phyloP scores from a whole-genome alignment of 768 basidiomycete species.

The Tricholoma furcatifolium region DNA sequence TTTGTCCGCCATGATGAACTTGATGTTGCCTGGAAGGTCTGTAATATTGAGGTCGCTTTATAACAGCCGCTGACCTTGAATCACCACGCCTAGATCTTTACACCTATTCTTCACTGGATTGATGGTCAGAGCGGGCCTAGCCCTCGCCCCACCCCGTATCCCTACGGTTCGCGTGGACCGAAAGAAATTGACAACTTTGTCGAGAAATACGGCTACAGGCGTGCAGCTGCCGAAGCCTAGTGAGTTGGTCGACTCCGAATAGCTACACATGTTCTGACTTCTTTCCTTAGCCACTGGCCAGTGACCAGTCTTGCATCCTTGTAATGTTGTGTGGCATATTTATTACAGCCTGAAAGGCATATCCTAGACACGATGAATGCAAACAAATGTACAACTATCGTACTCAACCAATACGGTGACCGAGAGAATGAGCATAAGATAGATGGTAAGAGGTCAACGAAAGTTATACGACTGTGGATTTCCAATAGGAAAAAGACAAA shows the following conservation, averaged over 20 bases:
- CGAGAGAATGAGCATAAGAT: too few relatives aligned
- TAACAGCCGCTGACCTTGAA: not conserved
- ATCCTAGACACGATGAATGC: slow-evolving; percentile 5
- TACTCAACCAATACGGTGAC: too few relatives aligned
- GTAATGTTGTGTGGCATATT: slow-evolving; percentile 26
- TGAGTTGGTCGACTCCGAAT: slow-evolving; percentile 38
- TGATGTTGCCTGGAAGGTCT: slow-evolving; percentile 95
- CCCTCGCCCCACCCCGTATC: slow-evolving; percentile 77
- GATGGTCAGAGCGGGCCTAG: slow-evolving; percentile 67
- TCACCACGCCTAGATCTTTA: slow-evolving; percentile 67
- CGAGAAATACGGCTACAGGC: slow-evolving; percentile 72
- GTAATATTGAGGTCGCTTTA: slow-evolving; percentile 19
- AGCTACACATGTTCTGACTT: slow-evolving; percentile 6
- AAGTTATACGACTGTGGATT: too few relatives aligned
- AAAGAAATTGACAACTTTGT: slow-evolving; percentile 78
- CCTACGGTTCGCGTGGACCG: slow-evolving; percentile 96
- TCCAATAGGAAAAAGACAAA: too few relatives aligned
- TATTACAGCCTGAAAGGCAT: not conserved
- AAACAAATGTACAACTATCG: slow-evolving; percentile 15
- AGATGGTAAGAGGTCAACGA: not conserved
- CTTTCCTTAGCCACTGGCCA: slow-evolving; percentile 62
- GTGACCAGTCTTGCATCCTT: slow-evolving; percentile 63
- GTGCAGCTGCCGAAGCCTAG: slow-evolving; percentile 62
- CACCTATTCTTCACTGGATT: slow-evolving; percentile 94
- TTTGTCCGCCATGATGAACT: slow-evolving; percentile 98